Evolutionary conservation across 495 filamentous ascomycete genomes (phyloP), one percentile per base, ranked within the genome.

Genomic region (Thermochaetoides thermophila): DNA sequence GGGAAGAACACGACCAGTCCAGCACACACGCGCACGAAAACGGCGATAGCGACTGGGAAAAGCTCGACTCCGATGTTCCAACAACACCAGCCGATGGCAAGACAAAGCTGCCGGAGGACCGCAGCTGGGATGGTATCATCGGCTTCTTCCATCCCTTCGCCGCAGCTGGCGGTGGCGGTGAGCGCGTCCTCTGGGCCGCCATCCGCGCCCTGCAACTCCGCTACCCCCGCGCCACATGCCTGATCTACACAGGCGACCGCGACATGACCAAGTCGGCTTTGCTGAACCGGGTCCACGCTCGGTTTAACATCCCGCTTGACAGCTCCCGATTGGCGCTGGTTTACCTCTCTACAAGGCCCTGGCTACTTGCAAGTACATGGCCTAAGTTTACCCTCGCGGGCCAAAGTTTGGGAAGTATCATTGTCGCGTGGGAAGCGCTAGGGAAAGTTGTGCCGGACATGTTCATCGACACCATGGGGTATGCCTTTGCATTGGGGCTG

Each of bases 61-160:
- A 74, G 48, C 69, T 84, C 14, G 76, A 82, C 32, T 58, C 60
- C n/a, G n/a, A n/a, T n/a, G n/a, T n/a, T n/a, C n/a, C n/a, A n/a
- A n/a, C n/a, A n/a, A n/a, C n/a, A n/a, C n/a, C n/a, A n/a, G n/a
- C n/a, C n/a, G n/a, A n/a, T n/a, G n/a, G n/a, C n/a, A n/a, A n/a
- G n/a, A n/a, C n/a, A n/a, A n/a, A n/a, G n/a, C n/a, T n/a, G 45
- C 65, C 62, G 41, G 57, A 43, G n/a, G 54, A 55, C 34, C 44
- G 62, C 50, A 72, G 80, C 9, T 92, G 80, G 80, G 63, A 76
- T 41, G 85, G 85, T 4, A 60, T 94, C 18, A 73, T 94, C 24
- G 89, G 86, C 12, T 96, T 97, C 69, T 92, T 97, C 48, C 89
- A 97, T 52, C 89, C 89, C 7, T 95, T 92, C 25, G 86, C 84